Evolutionary conservation across 1,284 basidiomycete species (phyloP).

Genomic region (Lentinula novae-zelandiae): DNA sequence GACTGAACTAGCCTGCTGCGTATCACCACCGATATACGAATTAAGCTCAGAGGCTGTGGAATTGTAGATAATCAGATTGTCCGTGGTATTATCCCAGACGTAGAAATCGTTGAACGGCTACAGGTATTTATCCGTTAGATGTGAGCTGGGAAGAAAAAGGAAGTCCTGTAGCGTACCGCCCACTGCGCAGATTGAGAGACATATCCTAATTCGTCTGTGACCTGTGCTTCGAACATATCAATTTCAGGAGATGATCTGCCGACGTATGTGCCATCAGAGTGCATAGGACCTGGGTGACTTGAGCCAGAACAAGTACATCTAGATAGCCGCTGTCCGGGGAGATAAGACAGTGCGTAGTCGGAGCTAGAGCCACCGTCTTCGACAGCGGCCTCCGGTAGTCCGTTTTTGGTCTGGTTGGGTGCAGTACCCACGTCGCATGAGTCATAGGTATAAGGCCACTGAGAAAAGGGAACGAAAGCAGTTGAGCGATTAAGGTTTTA

Average conservation of each 20-base stretch:
- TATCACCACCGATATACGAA: constrained; percentile 36
- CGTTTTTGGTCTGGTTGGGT: constrained; percentile 43
- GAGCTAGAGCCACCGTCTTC: constrained; percentile 27
- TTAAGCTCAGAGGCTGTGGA: constrained; percentile 33
- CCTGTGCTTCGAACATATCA: constrained; percentile 74
- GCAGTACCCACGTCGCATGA: constrained; percentile 69
- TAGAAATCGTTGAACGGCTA: constrained; percentile 47
- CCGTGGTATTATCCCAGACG: constrained; percentile 38
- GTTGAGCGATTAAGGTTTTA: not conserved
- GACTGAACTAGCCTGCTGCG: constrained; percentile 48
- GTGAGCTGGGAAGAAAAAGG: not conserved
- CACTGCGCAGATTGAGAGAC: constrained; percentile 59
- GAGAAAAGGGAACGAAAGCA: not conserved
- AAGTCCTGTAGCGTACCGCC: constrained; percentile 34
- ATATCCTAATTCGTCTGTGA: not conserved
- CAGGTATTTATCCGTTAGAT: not conserved
- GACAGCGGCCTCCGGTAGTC: constrained; percentile 21
- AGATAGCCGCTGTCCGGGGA: constrained; percentile 80
- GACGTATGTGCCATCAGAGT: constrained; percentile 54
- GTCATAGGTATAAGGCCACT: constrained; percentile 80
- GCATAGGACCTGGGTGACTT: constrained; percentile 79
- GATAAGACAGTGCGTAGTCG: constrained; percentile 47
- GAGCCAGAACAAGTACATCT: constrained; percentile 77
- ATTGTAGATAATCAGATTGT: constrained; percentile 43
- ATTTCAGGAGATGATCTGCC: constrained; percentile 86